phyloP scores from a whole-genome alignment of 495 filamentous ascomycete species.

The Astrothelium subdiscretum region DNA sequence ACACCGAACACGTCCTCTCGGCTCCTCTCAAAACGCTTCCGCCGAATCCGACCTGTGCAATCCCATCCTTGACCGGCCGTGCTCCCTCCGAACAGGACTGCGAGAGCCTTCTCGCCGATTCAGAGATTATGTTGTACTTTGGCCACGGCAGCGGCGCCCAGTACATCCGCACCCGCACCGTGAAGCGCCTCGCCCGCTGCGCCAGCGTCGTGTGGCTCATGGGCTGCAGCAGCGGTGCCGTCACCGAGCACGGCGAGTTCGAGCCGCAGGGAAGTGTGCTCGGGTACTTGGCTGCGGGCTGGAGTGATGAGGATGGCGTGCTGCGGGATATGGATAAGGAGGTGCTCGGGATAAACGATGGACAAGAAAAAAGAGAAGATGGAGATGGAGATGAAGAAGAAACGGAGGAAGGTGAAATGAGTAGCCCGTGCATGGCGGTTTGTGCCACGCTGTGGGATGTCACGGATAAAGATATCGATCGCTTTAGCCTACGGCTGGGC shows the following conservation, averaged over 20 bases:
- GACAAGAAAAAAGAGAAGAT: conserved; percentile 55
- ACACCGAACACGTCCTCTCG: conserved; percentile 67
- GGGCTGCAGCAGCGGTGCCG: conserved; percentile 72
- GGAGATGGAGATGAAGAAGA: conserved; percentile 24
- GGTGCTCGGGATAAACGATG: too few relatives aligned
- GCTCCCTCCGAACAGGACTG: conserved; percentile 71
- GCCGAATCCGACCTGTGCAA: conserved; percentile 40
- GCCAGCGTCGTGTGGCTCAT: conserved; percentile 77
- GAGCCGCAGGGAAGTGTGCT: conserved; percentile 81
- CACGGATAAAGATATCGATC: conserved; percentile 91
- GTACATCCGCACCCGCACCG: conserved; percentile 70
- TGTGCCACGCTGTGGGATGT: conserved; percentile 95
- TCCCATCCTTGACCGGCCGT: conserved; percentile 44
- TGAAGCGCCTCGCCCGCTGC: conserved; percentile 63
- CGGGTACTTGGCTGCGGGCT: conserved; percentile 79
- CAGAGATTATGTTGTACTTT: conserved; percentile 76
- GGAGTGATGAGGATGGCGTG: conserved; percentile 1
- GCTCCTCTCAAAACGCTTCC: conserved; percentile 41
- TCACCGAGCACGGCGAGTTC: conserved; percentile 75
- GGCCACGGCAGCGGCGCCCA: conserved; percentile 93
- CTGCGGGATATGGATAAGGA: not conserved
- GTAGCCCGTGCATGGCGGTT: conserved; percentile 47
- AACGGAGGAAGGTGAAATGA: not conserved
- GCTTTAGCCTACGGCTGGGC: conserved; percentile 64
- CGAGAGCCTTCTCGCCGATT: conserved; percentile 43